These are phyloP conservation scores for Leptographium lundbergii DNA, from an alignment of 2,329 filamentous ascomycete genomes.

Conservation along the genomic window DNA sequence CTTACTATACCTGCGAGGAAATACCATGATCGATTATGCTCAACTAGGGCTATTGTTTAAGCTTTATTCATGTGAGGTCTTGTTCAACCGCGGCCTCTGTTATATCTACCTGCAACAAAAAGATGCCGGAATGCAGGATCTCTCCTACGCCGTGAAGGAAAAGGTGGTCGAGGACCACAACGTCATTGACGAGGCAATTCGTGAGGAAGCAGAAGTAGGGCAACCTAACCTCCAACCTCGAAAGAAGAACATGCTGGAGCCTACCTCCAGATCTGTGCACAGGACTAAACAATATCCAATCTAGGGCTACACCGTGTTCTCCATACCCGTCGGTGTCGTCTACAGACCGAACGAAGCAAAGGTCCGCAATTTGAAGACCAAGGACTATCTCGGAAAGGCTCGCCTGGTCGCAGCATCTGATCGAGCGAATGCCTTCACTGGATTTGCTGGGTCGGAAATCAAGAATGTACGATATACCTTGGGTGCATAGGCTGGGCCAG, in stretches of 20 bases:
- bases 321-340: constrained; percentile 87
- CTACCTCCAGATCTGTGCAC: background rate
- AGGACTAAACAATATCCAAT: constrained; percentile 20
- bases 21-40: constrained; percentile 96
- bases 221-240: background rate
- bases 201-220: constrained; percentile 76
- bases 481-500: background rate
- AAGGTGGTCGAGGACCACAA: constrained; percentile 95
- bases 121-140: constrained; percentile 80
- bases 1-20: constrained; percentile 82
- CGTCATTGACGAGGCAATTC: constrained; percentile 94
- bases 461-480: constrained; percentile 44
- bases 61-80: constrained; percentile 89
- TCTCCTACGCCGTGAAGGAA: constrained; percentile 83
- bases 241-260: background rate
- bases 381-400: constrained; percentile 96
- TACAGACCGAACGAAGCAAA: constrained; percentile 96
- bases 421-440: constrained; percentile 66
- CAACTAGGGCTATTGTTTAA: constrained; percentile 93
- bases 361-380: constrained; percentile 94
- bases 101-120: constrained; percentile 94
- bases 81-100: constrained; percentile 94
- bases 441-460: constrained; percentile 66
- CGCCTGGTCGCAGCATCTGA: constrained; percentile 82
- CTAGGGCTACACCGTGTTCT: constrained; percentile 95